Conservation (phyloP, 1,139 yeast species). For the Zygosaccharomyces pseudobailii region DNA sequence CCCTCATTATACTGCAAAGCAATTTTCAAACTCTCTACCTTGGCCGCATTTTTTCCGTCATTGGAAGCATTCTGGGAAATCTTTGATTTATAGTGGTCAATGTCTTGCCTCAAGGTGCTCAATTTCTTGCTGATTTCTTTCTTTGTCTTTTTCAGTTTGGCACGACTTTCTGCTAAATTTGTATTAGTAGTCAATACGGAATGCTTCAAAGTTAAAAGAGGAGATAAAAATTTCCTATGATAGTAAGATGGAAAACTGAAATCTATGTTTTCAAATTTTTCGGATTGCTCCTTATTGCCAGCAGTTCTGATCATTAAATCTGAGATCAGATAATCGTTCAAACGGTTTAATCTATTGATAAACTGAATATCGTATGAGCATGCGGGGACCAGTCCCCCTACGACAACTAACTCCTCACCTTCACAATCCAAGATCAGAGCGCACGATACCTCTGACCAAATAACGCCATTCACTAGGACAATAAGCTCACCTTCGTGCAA, state of each 20-base stretch:
- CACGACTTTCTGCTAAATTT: constrained; percentile 47
- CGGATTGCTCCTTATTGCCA: constrained; percentile 17
- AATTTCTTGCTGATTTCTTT: constrained; percentile 57
- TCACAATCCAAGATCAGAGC: constrained; percentile 36
- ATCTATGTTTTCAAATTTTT: constrained; percentile 24
- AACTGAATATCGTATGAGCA: constrained; percentile 66
- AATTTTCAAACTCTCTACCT: constrained; percentile 40
- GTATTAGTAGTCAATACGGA: constrained; percentile 59
- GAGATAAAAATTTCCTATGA: constrained; percentile 39
- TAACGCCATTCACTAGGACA: constrained; percentile 54
- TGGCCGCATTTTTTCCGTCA: constrained; percentile 44
- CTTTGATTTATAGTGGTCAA: constrained; percentile 50
- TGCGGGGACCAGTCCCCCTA: constrained; percentile 62
- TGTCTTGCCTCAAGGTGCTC: constrained; percentile 50
- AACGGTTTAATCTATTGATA: constrained; percentile 39
- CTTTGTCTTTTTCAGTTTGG: constrained; percentile 53
- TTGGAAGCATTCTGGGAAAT: constrained; percentile 43
- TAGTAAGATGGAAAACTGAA: constrained; percentile 33
- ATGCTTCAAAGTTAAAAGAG: constrained; percentile 56
- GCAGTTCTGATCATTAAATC: constrained; percentile 43
- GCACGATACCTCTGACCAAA: constrained; percentile 53
- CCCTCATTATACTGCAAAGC: constrained; percentile 41
- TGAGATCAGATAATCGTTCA: constrained; percentile 39
- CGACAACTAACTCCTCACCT: constrained; percentile 44
- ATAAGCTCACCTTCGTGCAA: constrained; percentile 39